Percentiles rank a stretch among this genome's conserved stretches.
Conservation (phyloP, 2,329 filamentous ascomycete genomes). For the Stromatinia cepivora region DNA sequence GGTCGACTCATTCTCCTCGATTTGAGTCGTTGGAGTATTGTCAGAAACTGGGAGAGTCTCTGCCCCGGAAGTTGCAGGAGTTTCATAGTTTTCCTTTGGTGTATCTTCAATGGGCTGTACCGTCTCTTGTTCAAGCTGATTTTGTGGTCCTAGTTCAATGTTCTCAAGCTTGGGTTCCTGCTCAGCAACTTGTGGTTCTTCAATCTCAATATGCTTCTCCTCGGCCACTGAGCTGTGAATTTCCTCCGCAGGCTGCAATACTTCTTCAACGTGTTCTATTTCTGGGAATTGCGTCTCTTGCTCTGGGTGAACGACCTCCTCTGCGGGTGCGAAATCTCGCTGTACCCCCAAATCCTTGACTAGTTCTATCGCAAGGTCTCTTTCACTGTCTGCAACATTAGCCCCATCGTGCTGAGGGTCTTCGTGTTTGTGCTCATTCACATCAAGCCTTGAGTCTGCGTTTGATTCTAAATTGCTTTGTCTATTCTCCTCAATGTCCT, state of each 20-base stretch:
- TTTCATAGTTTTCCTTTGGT: neutral
- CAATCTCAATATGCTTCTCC: neutral
- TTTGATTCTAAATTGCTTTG: neutral
- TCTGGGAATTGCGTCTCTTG: neutral
- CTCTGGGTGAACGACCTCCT: neutral
- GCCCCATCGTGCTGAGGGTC: neutral
- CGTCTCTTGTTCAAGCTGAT: neutral
- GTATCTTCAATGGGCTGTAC: neutral
- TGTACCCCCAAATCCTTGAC: neutral
- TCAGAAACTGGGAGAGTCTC: neutral
- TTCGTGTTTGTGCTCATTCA: neutral
- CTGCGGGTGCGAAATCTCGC: too few species aligned
- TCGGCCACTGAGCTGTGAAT: neutral
- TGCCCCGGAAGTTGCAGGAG: neutral
- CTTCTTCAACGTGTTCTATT: neutral
- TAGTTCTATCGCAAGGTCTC: neutral
- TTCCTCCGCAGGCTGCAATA: neutral
- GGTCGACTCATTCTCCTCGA: neutral
- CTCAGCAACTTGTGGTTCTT: neutral
- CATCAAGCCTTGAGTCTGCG: neutral
- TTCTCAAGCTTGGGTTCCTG: neutral
- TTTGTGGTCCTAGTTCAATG: neutral
- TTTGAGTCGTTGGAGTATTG: neutral
- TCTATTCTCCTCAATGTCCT: neutral
- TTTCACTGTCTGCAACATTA: neutral